phyloP scores from a whole-genome alignment of 1,284 basidiomycete genomes.

The Sphagnurus paluster region DNA sequence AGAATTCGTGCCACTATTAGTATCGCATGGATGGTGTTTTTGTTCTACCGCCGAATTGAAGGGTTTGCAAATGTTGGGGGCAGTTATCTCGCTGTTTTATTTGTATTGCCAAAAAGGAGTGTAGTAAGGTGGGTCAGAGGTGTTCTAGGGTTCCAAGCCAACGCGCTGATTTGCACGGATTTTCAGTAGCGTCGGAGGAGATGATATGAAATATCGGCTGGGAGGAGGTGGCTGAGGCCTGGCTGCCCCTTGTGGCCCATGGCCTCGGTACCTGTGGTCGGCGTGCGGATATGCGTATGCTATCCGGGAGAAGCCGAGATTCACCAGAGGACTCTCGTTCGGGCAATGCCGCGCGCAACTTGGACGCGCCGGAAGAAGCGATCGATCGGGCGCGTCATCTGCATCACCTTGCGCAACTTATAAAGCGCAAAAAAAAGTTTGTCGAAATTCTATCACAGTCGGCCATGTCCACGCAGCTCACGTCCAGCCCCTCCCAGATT shows the following conservation, averaged over 20 bases:
- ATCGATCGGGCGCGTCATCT: conserved; percentile 26
- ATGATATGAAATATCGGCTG: conserved; percentile 2
- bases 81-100: too few relatives aligned
- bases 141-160: conserved; percentile 6
- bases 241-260: conserved; percentile 8
- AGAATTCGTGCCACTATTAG: too few relatives aligned
- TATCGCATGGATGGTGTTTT: too few relatives aligned
- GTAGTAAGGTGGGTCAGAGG: too few relatives aligned
- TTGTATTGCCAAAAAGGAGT: too few relatives aligned
- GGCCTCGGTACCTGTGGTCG: conserved; percentile 1
- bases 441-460: conserved; percentile 22
- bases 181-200: not conserved
- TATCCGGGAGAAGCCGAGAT: conserved; percentile 30
- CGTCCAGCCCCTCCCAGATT: conserved; percentile 32
- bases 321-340: conserved; percentile 17
- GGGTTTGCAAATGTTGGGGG: too few relatives aligned
- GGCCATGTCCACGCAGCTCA: conserved; percentile 33
- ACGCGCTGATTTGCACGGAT: conserved; percentile 4
- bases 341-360: conserved; percentile 16
- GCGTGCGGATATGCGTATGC: conserved; percentile 10
- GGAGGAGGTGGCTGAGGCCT: too few relatives aligned
- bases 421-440: conserved; percentile 30
- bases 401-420: conserved; percentile 21
- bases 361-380: conserved; percentile 13
- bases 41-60: too few relatives aligned